phyloP scores from a whole-genome alignment of 2,329 filamentous ascomycete species.

The Epichloe glyceriae region DNA sequence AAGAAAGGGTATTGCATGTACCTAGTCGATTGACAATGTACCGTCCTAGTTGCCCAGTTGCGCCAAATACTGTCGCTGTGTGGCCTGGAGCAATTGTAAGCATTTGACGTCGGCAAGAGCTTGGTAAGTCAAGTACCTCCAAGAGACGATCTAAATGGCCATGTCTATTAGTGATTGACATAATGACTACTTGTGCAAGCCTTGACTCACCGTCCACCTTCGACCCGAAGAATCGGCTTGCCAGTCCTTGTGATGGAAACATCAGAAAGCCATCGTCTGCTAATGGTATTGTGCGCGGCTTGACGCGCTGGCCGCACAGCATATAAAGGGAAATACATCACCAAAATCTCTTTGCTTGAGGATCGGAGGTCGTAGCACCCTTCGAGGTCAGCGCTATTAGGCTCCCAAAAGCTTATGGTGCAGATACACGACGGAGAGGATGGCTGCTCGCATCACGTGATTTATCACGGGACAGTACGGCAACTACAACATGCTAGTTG shows the following conservation, averaged over 20 bases:
- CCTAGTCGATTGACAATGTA: conserved; percentile 96
- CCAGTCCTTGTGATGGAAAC: conserved; percentile 89
- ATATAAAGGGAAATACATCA: conserved; percentile 44
- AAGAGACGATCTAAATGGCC: conserved; percentile 56
- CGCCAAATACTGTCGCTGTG: conserved; percentile 94
- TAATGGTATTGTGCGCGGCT: conserved; percentile 32
- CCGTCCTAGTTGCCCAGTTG: conserved; percentile 85
- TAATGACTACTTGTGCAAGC: not conserved
- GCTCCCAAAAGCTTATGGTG: not conserved
- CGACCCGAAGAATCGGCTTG: conserved; percentile 80
- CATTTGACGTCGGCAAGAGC: conserved; percentile 5
- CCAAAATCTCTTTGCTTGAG: conserved; percentile 14
- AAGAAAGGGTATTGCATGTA: conserved; percentile 16
- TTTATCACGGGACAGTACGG: not conserved
- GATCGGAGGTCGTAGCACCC: not conserved
- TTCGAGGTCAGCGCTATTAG: not conserved
- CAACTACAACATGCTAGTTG: not conserved
- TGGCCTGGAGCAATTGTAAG: conserved; percentile 49
- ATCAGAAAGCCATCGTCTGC: conserved; percentile 55
- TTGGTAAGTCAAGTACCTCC: conserved; percentile 49
- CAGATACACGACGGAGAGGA: not conserved
- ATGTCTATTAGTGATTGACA: conserved; percentile 13
- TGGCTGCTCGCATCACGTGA: not conserved
- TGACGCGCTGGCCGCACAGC: conserved; percentile 40
- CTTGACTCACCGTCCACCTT: conserved; percentile 72